Percentiles rank a stretch among this genome's conserved stretches.
phyloP scores from a whole-genome alignment of 257 asterid species.

The Ilex asprella region DNA sequence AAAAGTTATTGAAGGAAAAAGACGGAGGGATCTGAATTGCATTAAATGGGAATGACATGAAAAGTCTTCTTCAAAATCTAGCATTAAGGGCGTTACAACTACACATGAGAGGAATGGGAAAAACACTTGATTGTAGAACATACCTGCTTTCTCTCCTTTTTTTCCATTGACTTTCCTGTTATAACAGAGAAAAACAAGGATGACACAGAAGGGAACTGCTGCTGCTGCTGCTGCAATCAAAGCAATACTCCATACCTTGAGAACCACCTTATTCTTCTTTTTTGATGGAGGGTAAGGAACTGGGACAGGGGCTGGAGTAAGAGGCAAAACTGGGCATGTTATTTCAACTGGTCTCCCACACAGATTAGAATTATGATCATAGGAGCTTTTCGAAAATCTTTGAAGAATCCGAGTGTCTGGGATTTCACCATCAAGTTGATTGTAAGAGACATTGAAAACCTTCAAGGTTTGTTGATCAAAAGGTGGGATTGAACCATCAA shows the following conservation, averaged over 20 bases:
- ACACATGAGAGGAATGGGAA: too few relatives aligned
- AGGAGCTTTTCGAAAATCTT: slow-evolving; percentile 34
- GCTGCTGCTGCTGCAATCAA: slow-evolving; percentile 41
- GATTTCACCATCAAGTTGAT: slow-evolving; percentile 39
- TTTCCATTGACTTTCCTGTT: slow-evolving; percentile 19
- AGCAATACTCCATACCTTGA: slow-evolving; percentile 43
- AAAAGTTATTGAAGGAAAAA: too few relatives aligned
- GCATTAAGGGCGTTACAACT: too few relatives aligned
- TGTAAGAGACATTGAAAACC: slow-evolving; percentile 47
- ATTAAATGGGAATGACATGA: too few relatives aligned
- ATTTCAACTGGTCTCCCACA: slow-evolving; percentile 41
- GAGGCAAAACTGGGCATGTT: slow-evolving; percentile 38
- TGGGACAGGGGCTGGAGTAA: slow-evolving; percentile 18
- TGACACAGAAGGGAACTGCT: slow-evolving; percentile 19
- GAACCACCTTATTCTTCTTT: slow-evolving; percentile 4
- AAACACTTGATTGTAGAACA: background rate
- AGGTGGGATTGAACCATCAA: slow-evolving; percentile 52
- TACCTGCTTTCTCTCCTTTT: slow-evolving; percentile 33
- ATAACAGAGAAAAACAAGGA: slow-evolving; percentile 29
- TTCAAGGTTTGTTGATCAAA: slow-evolving; percentile 40
- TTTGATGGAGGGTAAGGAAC: slow-evolving; percentile 21
- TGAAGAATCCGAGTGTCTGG: slow-evolving; percentile 43
- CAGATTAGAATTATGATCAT: slow-evolving; percentile 30
- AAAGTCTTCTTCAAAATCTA: too few relatives aligned
- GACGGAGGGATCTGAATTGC: too few relatives aligned